Evolutionary conservation across 2,329 filamentous ascomycete species (phyloP).

Genomic region (Xylaria sp.): DNA sequence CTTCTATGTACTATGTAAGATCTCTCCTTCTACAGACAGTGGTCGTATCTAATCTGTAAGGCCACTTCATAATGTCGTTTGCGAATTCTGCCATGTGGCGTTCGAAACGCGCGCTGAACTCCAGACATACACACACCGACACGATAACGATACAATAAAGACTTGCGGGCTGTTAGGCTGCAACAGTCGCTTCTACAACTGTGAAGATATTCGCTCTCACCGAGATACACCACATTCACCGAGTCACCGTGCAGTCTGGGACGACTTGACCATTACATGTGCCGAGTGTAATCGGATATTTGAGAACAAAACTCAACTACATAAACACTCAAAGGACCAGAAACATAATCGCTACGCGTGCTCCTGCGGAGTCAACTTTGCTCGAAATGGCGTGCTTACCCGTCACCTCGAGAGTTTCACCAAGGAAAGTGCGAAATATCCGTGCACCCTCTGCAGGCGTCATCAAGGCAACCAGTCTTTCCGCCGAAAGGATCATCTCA

Average conservation of each 20-base stretch:
- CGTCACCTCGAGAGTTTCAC: conserved; percentile 42
- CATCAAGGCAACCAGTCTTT: conserved; percentile 50
- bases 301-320: fast-evolving
- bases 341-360: conserved; percentile 40
- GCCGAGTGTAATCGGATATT: conserved; percentile 34
- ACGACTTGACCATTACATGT: conserved; percentile 25
- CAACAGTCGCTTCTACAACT: not conserved
- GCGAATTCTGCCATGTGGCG: not conserved
- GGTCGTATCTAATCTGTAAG: not conserved
- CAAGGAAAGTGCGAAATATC: conserved; percentile 37
- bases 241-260: conserved; percentile 33
- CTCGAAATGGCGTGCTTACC: conserved; percentile 44
- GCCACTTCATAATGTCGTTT: not conserved
- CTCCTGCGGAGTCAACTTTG: conserved; percentile 43
- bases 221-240: conserved; percentile 3
- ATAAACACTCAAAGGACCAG: conserved; percentile 14
- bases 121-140: too few species aligned
- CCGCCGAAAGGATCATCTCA: conserved; percentile 51
- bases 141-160: not conserved
- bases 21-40: not conserved
- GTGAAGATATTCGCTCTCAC: not conserved
- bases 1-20: too few species aligned
- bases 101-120: not conserved
- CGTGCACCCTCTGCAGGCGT: conserved; percentile 49
- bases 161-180: conserved; percentile 1